Evolutionary conservation across 495 filamentous ascomycete genomes (phyloP).

Genomic region (Friedmanniomyces simplex): DNA sequence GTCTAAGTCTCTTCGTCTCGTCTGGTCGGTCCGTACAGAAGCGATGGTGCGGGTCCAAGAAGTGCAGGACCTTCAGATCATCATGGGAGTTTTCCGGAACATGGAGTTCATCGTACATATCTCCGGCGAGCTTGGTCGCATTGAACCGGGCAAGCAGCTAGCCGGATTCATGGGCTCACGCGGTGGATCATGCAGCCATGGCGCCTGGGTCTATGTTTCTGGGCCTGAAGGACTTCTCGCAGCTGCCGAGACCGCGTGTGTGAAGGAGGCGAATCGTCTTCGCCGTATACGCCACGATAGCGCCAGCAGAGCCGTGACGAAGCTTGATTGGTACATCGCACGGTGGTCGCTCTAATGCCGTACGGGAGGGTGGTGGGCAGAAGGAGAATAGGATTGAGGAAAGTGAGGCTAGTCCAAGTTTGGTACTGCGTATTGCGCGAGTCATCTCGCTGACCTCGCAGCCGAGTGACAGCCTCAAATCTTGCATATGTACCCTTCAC

Average conservation of each 20-base stretch:
- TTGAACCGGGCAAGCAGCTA: no score
- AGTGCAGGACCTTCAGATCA: not conserved
- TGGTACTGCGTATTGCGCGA: no score
- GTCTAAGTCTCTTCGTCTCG: not conserved
- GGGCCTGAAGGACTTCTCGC: not conserved
- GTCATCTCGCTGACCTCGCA: no score
- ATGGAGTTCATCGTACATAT: not conserved
- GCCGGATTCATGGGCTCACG: no score
- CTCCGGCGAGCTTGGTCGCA: not conserved
- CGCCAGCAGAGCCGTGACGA: not conserved
- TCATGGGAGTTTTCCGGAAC: not conserved
- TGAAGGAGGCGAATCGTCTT: no score
- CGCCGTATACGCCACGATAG: no score
- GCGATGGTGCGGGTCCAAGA: not conserved
- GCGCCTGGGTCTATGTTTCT: not conserved
- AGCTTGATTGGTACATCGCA: not conserved
- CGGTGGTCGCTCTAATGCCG: not conserved
- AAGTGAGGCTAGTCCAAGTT: no score
- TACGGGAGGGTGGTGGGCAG: no score
- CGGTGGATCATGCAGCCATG: not conserved
- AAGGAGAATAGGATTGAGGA: no score
- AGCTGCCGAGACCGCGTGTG: not conserved
- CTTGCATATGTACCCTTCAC: no score
- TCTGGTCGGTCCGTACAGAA: not conserved
- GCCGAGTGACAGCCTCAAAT: no score